Base-by-base conservation (phyloP, 345 rosid genomes). In the Leavenworthia alabamica region DNA sequence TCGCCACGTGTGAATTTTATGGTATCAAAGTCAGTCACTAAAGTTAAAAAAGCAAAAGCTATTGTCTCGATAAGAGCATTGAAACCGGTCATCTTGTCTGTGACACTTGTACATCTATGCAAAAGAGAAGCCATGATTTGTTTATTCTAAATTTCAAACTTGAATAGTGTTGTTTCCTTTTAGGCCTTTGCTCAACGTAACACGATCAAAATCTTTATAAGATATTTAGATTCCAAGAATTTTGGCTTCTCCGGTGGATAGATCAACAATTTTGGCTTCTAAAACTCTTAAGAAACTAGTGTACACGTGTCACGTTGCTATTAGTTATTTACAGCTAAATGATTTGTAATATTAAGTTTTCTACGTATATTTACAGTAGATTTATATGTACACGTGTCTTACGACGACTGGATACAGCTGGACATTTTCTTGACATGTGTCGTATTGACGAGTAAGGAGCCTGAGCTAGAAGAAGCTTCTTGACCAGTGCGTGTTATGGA, bases 221-320 rank as follows among this genome's bases (percentile, higher is more conserved):
- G 19, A 54, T 15, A 54, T n/a, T 19, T 19, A 33, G 7, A 53
- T n/a, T 33, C 29, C 60, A 54, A 54, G 41, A 19, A 11, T 33
- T 27, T 32, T 52, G 28, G 83, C 79, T 56, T 82, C 80, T 55
- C 89, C 95, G 2, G 83, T 83, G n/a, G 32, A 75, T 11, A 85
- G 84, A 81, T 92, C 94, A 32, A 89, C 89, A 43, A 92, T 83
- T 75, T 82, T 86, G 9, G 89, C 98, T 70, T 89, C 94, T 73
- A n/a, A 82, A 56, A 64, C 77, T 73, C 62, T 80, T 89, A 20
- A 78, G 8, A 1, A 2, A 2, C 4, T 14, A 35, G 7, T 39
- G 4, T 22, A 29, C 60, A 67, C 72, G 65, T 14, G 58, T 45
- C 23, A 0, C 8, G 3, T 0, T 62, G 4, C 19, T 17, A n/a